Evolutionary conservation across 192 early-diverging fungal species (phyloP), one percentile per base, ranked within the genome.

Genomic region (Gaertneriomyces sp.): DNA sequence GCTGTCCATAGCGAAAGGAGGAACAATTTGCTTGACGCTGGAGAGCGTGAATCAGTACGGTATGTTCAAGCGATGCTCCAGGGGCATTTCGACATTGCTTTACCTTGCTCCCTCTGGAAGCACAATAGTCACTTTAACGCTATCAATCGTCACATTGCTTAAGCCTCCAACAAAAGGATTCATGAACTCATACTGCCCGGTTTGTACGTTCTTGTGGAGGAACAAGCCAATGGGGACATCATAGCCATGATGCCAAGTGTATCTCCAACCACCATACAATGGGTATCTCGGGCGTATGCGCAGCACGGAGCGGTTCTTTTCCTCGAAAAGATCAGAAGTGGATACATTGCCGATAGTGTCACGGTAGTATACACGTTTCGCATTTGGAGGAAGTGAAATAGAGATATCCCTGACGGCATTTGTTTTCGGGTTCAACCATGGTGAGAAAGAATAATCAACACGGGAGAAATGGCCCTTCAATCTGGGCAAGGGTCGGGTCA

Each of bases 321-420:
- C 85, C 40, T 81, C 51, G 45, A 74, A 68, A 56, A 88, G 66
- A 33, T 80, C 56, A 11, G 95, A 95, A 10, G 97, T 99, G 7
- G 93, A 96, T 57, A 99, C 92, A 73, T 99, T 99, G 38, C 97
- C 97, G 64, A 98, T 91, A 53, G 90, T 88, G 71, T 96, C 93
- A 42, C 88, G 81, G 67, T 85, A 95, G 73, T 92, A 97, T 51
- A 91, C 82, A 43, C 93, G 79, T 10, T 78, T 58, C 6, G 90
- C 91, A 3, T 79, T 73, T 0, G 78, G 79, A 4, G 95, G 95
- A 11, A 98, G 78, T 42, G 63, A 68, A 60, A 87, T 79, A 47
- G 59, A 76, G 45, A 81, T 74, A 61, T 61, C 74, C 50, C 76
- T 79, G 57, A 86, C 70, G 45, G 77, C 80, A 70, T 82, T 84